Evolutionary conservation across 2,329 filamentous ascomycete species (phyloP).

Genomic region (Aspergillus viridinutans): DNA sequence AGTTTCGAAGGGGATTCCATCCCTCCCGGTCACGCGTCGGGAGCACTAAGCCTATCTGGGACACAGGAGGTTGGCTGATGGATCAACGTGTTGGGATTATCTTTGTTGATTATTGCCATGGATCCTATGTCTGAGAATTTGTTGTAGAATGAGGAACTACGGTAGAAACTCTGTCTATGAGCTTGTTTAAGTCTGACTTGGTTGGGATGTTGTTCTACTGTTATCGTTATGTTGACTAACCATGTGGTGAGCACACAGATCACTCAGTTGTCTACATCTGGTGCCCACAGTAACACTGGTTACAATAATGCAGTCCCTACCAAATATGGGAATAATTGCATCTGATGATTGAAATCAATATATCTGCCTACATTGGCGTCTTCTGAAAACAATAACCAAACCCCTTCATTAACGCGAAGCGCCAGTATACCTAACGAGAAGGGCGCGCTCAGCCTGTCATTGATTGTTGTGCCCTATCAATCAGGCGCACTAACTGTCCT

Average conservation of each 20-base stretch:
- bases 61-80: not conserved
- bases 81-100: conserved; percentile 1
- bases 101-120: conserved; percentile 1
- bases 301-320: not conserved
- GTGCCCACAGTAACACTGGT: not conserved
- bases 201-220: not conserved
- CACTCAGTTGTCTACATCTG: not conserved
- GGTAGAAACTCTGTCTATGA: not conserved
- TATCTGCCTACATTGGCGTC: not conserved
- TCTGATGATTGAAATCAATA: not conserved
- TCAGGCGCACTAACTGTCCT: not conserved
- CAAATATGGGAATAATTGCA: not conserved
- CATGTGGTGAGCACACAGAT: not conserved
- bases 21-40: conserved; percentile 37
- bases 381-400: not conserved
- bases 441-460: conserved; percentile 1
- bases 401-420: conserved; percentile 12
- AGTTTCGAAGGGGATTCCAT: conserved; percentile 24
- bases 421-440: conserved; percentile 9
- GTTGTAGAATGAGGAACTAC: not conserved
- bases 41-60: conserved; percentile 30
- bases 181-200: not conserved
- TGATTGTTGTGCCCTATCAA: conserved; percentile 1
- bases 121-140: not conserved
- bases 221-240: not conserved